Percentiles rank a stretch among this genome's conserved stretches.
These are phyloP conservation scores for Heliocybe sulcata DNA, from an alignment of 1,284 basidiomycete species.

Conservation along the genomic window DNA sequence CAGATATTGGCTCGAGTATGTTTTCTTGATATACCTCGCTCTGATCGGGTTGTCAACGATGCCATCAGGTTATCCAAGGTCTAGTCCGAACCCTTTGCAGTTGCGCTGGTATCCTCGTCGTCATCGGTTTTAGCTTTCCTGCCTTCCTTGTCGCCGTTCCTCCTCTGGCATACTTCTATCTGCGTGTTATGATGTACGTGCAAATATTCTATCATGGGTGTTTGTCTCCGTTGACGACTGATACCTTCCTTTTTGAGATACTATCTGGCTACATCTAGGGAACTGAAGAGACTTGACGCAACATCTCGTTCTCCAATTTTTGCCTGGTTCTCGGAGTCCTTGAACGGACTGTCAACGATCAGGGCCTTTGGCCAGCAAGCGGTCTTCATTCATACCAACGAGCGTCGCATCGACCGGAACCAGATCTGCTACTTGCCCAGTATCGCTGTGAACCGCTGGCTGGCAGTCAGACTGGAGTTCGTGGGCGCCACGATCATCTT, in stretches of 20 bases:
- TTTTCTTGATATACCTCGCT: slow-evolving; percentile 23
- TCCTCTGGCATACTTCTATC: slow-evolving; percentile 73
- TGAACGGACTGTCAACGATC: slow-evolving; percentile 83
- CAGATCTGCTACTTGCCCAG: slow-evolving; percentile 63
- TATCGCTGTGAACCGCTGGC: slow-evolving; percentile 74
- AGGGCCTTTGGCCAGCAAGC: slow-evolving; percentile 71
- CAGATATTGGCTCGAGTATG: slow-evolving; percentile 58
- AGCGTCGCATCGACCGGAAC: slow-evolving; percentile 78
- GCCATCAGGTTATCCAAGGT: slow-evolving; percentile 51
- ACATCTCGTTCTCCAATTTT: slow-evolving; percentile 90
- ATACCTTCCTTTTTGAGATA: slow-evolving; percentile 40
- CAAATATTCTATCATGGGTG: slow-evolving; percentile 6
- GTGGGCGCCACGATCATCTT: slow-evolving; percentile 82
- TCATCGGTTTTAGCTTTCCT: slow-evolving; percentile 79
- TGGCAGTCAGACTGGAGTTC: slow-evolving; percentile 75
- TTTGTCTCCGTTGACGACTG: background rate
- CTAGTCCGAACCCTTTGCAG: slow-evolving; percentile 55
- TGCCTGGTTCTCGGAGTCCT: slow-evolving; percentile 82
- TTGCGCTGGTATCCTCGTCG: slow-evolving; percentile 70
- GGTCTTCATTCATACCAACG: slow-evolving; percentile 75
- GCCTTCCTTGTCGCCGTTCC: slow-evolving; percentile 73
- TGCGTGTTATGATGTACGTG: slow-evolving; percentile 66
- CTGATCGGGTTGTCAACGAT: slow-evolving; percentile 1
- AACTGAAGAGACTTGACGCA: slow-evolving; percentile 89
- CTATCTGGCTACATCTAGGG: slow-evolving; percentile 87